A percentile compares a stretch with the other conserved stretches of the same genome.
These are phyloP conservation scores for Butyriboletus appendiculatus DNA, from an alignment of 1,284 basidiomycete genomes.

Conservation along the genomic window DNA sequence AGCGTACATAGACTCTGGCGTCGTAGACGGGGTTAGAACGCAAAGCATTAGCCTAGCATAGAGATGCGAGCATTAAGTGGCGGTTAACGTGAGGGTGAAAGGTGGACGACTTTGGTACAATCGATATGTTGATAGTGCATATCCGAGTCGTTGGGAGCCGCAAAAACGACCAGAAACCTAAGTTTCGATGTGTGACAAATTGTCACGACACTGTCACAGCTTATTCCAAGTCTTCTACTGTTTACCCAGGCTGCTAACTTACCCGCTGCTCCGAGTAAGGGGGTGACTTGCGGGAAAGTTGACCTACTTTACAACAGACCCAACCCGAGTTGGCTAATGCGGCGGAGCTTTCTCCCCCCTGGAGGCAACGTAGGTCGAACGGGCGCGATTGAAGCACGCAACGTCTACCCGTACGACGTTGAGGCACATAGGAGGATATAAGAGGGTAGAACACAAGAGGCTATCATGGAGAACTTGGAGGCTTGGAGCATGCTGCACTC, in stretches of 20 bases:
- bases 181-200: too few species aligned
- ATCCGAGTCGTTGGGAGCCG: too few species aligned
- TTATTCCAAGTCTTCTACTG: too few species aligned
- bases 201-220: too few species aligned
- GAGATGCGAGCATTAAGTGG: neutral
- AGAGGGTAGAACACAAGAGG: conserved; percentile 90
- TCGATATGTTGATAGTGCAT: too few species aligned
- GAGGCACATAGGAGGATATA: conserved; percentile 94
- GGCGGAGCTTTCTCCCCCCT: conserved; percentile 66
- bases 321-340: conserved; percentile 84
- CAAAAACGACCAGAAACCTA: too few species aligned
- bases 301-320: conserved; percentile 49
- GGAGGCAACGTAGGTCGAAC: conserved; percentile 56
- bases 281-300: too few species aligned
- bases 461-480: conserved; percentile 88
- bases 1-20: conserved; percentile 65
- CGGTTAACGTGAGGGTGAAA: too few species aligned
- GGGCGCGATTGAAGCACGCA: conserved; percentile 64
- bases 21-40: neutral
- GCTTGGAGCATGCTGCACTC: conserved; percentile 90
- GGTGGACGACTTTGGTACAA: too few species aligned
- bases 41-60: neutral
- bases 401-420: conserved; percentile 88
- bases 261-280: too few species aligned
- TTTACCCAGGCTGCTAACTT: too few species aligned